Conservation (phyloP, 2,329 filamentous ascomycete genomes). For the Clarireedia sp. region DNA sequence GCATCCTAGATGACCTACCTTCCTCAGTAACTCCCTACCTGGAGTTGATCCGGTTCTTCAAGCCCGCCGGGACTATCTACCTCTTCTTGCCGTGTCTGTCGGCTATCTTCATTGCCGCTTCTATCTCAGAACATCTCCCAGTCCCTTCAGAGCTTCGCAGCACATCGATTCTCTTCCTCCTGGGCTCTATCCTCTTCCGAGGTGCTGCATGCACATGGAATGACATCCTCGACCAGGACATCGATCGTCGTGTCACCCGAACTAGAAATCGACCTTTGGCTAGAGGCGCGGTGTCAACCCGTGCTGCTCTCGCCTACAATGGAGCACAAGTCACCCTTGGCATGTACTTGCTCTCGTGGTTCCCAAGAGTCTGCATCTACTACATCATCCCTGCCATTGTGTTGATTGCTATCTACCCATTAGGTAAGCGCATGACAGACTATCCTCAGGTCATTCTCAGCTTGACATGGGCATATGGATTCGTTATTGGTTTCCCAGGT, state of each 20-base stretch:
- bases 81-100: not conserved
- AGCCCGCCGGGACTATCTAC: not conserved
- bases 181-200: not conserved
- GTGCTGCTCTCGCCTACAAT: not conserved
- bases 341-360: not conserved
- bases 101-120: not conserved
- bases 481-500: slow-evolving; percentile 1
- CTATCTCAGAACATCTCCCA: not conserved
- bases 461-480: not conserved
- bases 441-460: slow-evolving; percentile 12
- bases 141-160: not conserved
- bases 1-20: too few relatives aligned
- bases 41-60: not conserved
- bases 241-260: not conserved
- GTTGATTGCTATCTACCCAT: not conserved
- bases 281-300: not conserved
- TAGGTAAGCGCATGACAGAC: slow-evolving; percentile 8
- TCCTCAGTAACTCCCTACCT: not conserved
- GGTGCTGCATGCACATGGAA: slow-evolving; percentile 3
- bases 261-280: not conserved
- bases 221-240: slow-evolving; percentile 1
- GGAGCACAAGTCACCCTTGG: not conserved
- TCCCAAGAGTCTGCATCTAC: not conserved
- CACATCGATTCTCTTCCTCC: not conserved
- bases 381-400: not conserved